These are phyloP conservation scores for Ophiostoma sp. DNA, from an alignment of 2,329 filamentous ascomycete species.

Conservation along the genomic window DNA sequence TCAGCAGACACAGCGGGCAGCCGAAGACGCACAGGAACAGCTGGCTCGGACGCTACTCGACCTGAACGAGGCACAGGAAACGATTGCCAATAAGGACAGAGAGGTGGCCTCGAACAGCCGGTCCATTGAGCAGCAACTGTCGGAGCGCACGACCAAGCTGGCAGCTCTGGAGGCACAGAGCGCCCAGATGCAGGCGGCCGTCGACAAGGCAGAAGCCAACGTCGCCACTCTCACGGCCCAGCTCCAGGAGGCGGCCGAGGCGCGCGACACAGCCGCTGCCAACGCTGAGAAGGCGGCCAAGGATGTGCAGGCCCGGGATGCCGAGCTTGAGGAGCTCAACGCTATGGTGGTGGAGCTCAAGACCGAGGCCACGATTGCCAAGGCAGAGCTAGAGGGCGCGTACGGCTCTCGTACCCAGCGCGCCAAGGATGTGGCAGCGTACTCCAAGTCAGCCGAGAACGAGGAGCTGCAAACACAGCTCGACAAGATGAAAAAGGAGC, in stretches of 20 bases:
- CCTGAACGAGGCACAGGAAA: conserved; percentile 42
- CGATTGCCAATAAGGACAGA: conserved; percentile 26
- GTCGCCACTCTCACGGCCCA: conserved; percentile 42
- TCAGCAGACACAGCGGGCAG: conserved; percentile 39
- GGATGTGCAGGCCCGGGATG: conserved; percentile 50
- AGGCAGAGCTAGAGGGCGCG: conserved; percentile 62
- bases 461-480: conserved; percentile 50
- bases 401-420: conserved; percentile 61
- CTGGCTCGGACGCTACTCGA: conserved; percentile 51
- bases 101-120: conserved; percentile 26
- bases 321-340: conserved; percentile 53
- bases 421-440: conserved; percentile 57
- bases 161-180: conserved; percentile 35
- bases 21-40: conserved; percentile 48
- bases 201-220: conserved; percentile 42
- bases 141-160: conserved; percentile 37
- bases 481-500: conserved; percentile 52
- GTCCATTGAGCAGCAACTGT: conserved; percentile 31
- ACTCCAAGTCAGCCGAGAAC: conserved; percentile 51
- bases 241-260: conserved; percentile 36
- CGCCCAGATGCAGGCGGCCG: conserved; percentile 41
- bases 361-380: conserved; percentile 61
- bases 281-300: conserved; percentile 43
- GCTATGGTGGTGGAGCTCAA: conserved; percentile 58
- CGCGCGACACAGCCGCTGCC: conserved; percentile 35